Conservation (phyloP, 371 early-diverging fungal species). For the Rozella allomycis region DNA sequence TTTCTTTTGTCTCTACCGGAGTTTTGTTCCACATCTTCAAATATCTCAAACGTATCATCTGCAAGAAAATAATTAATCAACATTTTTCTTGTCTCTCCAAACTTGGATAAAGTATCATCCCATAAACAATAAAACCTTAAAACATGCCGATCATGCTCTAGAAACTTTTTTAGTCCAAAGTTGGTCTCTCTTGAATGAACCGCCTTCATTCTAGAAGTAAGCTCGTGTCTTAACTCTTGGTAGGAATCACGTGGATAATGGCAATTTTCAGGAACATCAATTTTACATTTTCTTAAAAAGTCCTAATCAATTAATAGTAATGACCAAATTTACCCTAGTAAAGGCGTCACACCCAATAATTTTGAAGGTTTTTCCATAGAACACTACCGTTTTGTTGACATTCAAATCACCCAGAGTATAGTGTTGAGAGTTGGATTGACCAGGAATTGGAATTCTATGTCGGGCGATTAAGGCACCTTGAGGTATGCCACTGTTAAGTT, state of each 20-base stretch:
- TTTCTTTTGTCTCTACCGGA: slow-evolving; percentile 17
- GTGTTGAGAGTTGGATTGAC: slow-evolving; percentile 16
- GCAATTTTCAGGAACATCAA: slow-evolving; percentile 11
- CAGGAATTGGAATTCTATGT: slow-evolving; percentile 19
- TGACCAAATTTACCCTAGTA: slow-evolving; percentile 14
- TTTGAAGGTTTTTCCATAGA: slow-evolving; percentile 25
- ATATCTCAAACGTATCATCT: slow-evolving; percentile 30
- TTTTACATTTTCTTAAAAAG: slow-evolving; percentile 10
- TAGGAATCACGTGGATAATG: slow-evolving; percentile 21
- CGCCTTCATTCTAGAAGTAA: slow-evolving; percentile 18
- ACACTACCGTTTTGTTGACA: slow-evolving; percentile 22
- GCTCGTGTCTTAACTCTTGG: slow-evolving; percentile 14
- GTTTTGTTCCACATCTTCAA: slow-evolving; percentile 22
- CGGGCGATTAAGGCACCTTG: slow-evolving; percentile 23
- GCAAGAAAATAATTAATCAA: slow-evolving; percentile 27
- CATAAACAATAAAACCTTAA: slow-evolving; percentile 32
- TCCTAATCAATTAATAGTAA: slow-evolving; percentile 9
- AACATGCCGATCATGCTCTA: slow-evolving; percentile 31
- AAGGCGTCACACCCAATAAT: slow-evolving; percentile 32
- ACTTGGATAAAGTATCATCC: slow-evolving; percentile 28
- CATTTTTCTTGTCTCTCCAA: slow-evolving; percentile 31
- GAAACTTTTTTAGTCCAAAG: slow-evolving; percentile 24
- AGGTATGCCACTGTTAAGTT: slow-evolving; percentile 27
- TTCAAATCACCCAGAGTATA: slow-evolving; percentile 22
- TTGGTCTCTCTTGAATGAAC: slow-evolving; percentile 11